A percentile compares a stretch with the other conserved stretches of the same genome.
phyloP scores from a whole-genome alignment of 768 basidiomycete species.

The Gymnopilus junonius region DNA sequence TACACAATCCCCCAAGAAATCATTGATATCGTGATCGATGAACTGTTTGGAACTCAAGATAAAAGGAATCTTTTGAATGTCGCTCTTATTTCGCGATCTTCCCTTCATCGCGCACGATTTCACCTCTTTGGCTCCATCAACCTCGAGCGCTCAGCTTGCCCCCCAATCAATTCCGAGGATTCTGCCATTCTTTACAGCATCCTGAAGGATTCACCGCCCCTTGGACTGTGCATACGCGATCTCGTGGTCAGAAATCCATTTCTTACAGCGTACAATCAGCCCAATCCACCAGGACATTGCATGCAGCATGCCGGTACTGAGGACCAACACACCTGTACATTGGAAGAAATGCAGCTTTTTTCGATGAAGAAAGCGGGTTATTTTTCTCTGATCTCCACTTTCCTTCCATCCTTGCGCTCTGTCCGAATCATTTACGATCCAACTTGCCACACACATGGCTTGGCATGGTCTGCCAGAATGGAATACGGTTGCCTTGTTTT shows the following conservation, averaged over 20 bases:
- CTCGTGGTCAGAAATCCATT: not conserved
- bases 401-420: no score
- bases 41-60: not conserved
- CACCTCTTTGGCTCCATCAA: not conserved
- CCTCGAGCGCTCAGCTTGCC: not conserved
- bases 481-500: no score
- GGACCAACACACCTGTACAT: not conserved
- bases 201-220: not conserved
- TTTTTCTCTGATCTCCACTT: not conserved
- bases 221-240: not conserved
- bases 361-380: not conserved
- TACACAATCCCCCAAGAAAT: not conserved
- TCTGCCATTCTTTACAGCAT: not conserved
- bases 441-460: no score
- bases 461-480: no score
- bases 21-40: not conserved
- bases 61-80: not conserved
- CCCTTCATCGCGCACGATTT: not conserved
- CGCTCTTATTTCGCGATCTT: not conserved
- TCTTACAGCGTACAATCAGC: not conserved
- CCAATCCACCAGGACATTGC: not conserved
- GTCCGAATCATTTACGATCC: no score
- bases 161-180: not conserved
- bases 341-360: not conserved
- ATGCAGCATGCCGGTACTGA: not conserved